These are phyloP conservation scores for Beauveria varroae DNA, from an alignment of 2,329 filamentous ascomycete species.

Conservation along the genomic window DNA sequence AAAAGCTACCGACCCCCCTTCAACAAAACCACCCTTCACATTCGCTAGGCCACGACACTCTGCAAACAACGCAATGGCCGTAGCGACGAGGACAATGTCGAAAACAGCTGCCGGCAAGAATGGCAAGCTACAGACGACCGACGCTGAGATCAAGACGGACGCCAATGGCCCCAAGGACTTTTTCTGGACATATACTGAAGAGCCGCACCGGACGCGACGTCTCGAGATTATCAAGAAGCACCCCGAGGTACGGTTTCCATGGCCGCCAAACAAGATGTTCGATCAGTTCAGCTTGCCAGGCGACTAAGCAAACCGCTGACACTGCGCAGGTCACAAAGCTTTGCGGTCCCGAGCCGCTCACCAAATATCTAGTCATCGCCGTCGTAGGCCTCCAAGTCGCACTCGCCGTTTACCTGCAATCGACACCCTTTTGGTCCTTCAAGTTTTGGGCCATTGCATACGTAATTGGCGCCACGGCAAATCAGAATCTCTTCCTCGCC, in stretches of 20 bases:
- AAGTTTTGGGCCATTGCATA: constrained; percentile 84
- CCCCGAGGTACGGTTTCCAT: constrained; percentile 61
- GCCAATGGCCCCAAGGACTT: constrained; percentile 45
- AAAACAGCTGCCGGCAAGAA: constrained; percentile 5
- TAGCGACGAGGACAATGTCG: constrained; percentile 1
- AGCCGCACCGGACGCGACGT: constrained; percentile 85
- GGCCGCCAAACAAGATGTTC: not conserved
- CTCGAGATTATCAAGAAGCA: constrained; percentile 97
- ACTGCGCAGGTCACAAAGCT: constrained; percentile 79
- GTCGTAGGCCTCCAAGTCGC: constrained; percentile 78
- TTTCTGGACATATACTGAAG: constrained; percentile 99
- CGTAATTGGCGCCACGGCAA: constrained; percentile 85
- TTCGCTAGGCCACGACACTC: not conserved
- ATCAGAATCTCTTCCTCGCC: constrained; percentile 96
- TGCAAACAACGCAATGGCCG: constrained; percentile 2
- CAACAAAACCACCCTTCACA: not conserved
- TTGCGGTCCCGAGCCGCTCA: constrained; percentile 90
- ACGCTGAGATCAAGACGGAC: constrained; percentile 11
- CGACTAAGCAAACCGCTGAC: not conserved
- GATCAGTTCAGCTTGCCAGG: not conserved
- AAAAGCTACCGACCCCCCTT: not conserved
- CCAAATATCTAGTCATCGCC: constrained; percentile 80
- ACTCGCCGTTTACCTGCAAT: constrained; percentile 68
- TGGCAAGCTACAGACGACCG: not conserved
- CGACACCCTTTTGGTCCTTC: constrained; percentile 74